A percentile compares a stretch with the other conserved stretches of the same genome.
Evolutionary conservation across 2,329 filamentous ascomycete species (phyloP).

Genomic region (Colletotrichum spaethianum): DNA sequence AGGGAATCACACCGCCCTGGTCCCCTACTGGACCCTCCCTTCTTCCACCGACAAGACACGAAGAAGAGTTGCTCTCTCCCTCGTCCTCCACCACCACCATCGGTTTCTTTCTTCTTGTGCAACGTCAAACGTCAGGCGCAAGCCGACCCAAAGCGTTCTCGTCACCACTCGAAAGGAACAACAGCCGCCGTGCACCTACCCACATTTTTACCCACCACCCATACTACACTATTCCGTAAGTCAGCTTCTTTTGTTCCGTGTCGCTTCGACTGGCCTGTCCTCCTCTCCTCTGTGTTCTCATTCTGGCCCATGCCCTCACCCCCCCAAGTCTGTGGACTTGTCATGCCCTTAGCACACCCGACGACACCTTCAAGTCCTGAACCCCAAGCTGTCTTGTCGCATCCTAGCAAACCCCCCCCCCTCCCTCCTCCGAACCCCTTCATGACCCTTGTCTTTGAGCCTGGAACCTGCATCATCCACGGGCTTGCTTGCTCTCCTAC

Average conservation of each 20-base stretch:
- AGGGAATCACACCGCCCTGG: slow-evolving; percentile 17
- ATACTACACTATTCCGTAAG: slow-evolving; percentile 23
- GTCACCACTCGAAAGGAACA: slow-evolving; percentile 19
- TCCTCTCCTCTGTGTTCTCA: slow-evolving; percentile 1
- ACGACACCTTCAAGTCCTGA: slow-evolving; percentile 20
- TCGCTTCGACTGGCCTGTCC: slow-evolving; percentile 10
- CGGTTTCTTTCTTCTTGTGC: slow-evolving; percentile 13
- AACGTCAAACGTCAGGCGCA: slow-evolving; percentile 24
- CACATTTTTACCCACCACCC: slow-evolving; percentile 22
- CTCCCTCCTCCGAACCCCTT: slow-evolving; percentile 8
- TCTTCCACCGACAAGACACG: background rate
- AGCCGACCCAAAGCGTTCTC: slow-evolving; percentile 30
- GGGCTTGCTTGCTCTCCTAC: background rate
- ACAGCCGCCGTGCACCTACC: slow-evolving; percentile 23
- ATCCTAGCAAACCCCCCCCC: slow-evolving; percentile 27
- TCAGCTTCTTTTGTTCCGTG: slow-evolving; percentile 17
- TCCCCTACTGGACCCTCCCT: slow-evolving; percentile 3
- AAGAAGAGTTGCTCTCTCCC: background rate
- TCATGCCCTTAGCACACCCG: slow-evolving; percentile 23
- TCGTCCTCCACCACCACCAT: background rate
- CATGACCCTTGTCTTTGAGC: slow-evolving; percentile 14
- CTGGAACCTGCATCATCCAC: background rate
- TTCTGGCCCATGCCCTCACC: slow-evolving; percentile 14
- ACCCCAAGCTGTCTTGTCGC: slow-evolving; percentile 26
- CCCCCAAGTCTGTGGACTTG: slow-evolving; percentile 20